Percentiles rank a stretch among this genome's conserved stretches.
phyloP scores from a whole-genome alignment of 352 stramenopile genomes.

The Phytophthora hybrid region DNA sequence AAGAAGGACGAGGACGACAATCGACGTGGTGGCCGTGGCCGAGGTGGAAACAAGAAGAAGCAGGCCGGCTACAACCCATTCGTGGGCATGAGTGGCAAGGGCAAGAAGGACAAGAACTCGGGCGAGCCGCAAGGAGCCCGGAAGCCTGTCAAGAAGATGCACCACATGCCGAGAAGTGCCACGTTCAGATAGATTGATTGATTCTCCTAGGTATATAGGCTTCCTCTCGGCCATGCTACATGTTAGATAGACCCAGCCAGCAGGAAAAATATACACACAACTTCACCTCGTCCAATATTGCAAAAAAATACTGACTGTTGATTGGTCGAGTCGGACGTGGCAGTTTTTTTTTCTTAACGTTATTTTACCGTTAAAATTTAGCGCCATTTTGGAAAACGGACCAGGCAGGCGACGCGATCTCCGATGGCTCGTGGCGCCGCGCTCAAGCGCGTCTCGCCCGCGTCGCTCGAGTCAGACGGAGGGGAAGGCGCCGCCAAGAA shows the following conservation, averaged over 20 bases:
- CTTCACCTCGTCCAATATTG: neutral
- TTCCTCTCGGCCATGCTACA: neutral
- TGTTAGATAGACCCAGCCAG: neutral
- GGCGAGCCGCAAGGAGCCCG: constrained; percentile 39
- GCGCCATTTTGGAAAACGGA: constrained; percentile 33
- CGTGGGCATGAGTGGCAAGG: constrained; percentile 59
- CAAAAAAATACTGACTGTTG: neutral
- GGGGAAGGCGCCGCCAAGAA: constrained; percentile 32
- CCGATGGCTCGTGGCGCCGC: constrained; percentile 36
- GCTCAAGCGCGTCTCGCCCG: constrained; percentile 34
- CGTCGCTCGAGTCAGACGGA: constrained; percentile 24
- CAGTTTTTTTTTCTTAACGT: neutral
- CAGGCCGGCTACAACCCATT: constrained; percentile 81
- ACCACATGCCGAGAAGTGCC: constrained; percentile 86
- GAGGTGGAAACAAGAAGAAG: constrained; percentile 51
- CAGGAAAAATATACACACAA: neutral
- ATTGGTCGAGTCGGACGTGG: constrained; percentile 13
- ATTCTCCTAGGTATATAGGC: neutral
- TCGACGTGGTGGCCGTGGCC: constrained; percentile 15
- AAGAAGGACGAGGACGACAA: constrained; percentile 42
- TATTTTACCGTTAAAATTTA: constrained; percentile 16
- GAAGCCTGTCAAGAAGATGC: constrained; percentile 77
- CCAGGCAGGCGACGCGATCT: constrained; percentile 25
- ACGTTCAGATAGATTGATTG: constrained; percentile 73
- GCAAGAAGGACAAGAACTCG: constrained; percentile 22